Base-by-base conservation (phyloP, 495 filamentous ascomycete genomes). In the Neurospora discreta region DNA sequence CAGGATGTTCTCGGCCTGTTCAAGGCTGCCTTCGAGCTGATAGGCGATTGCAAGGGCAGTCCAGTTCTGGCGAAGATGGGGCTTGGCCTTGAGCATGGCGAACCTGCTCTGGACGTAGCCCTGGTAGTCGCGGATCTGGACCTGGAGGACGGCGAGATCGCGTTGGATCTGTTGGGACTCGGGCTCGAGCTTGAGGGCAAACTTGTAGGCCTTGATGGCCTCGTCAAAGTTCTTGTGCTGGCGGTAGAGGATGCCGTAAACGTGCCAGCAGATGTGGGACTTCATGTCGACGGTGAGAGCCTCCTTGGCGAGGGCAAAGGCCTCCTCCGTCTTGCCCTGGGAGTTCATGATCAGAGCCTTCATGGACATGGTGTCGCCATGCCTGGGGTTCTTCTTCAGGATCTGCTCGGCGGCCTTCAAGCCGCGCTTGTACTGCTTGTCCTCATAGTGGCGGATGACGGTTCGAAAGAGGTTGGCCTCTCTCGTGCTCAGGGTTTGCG, bases 221-320 rank as follows among this genome's bases (percentile, higher is more conserved):
- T 98, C 95, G 81, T 97, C 95, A 72, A 94, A 98, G 84, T 98
- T 98, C 87, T 98, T 98, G 75, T 90, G 88, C 36, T 93, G 89
- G 39, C 95, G 89, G 80, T 94, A 98, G 44, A 99, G 86, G 72
- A 99, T 83, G n/a, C 95, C 95, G 77, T 98, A 98, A 43, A 99
- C 96, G 81, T 99, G 95, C 95, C 95, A 99, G 84, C 94, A 98
- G 75, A 98, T 93, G 81, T 98, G 96, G 73, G 94, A 97, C 82
- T 94, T 97, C 94, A 98, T 98, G 77, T 98, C 94, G 73, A 94
- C 92, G 68, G 89, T 91, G 60, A 99, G 85, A 67, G 95, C 95
- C 71, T 92, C 87, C 84, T 97, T 98, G 74, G 92, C 95, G 70
- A 99, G 86, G 39, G 88, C 88, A 79, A 98, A 98, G 0, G 95